Base-by-base conservation (phyloP, 805 yeast species). In the Peterozyma toletana region DNA sequence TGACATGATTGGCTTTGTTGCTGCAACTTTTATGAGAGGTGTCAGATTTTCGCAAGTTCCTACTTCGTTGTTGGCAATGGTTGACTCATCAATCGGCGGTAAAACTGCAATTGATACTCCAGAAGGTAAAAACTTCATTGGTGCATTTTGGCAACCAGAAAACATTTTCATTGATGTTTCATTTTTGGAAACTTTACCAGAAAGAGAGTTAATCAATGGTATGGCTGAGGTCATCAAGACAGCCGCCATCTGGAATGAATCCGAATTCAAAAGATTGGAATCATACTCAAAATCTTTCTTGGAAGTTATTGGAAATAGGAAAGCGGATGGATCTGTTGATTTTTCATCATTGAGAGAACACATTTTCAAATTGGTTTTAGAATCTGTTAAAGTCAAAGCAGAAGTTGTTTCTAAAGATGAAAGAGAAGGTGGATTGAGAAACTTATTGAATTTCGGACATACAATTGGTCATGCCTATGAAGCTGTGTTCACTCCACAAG, bases 1-100 rank as follows among this genome's bases (percentile, higher is more conserved):
- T 48, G 99, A 93, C 60, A 91, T 93, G 99, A 86, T 91, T 52
- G 99, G 99, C 3, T 93, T 80, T 60, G 98, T 93, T 36, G 99
- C 99, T n/a, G 91, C 99, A 30, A 93, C 99, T 2, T 93, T 93
- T 63, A 93, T 93, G 99, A 78, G 99, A 60, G 99, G 99, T 45
- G 95, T 93, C 9, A 75, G 96, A 50, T 88, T 89, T 45, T 82
- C 89, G 37, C 99, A 93, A 63, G 74, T 93, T 29, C 99, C 99
- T 44, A 93, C 99, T 6, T 86, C 96, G 31, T 66, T 93, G 50
- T 73, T 93, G 50, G 83, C 99, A 9, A 93, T 93, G 99, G 99
- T 93, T 31, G 99, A 93, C 63, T 89, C 97, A 10, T 87, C 97
- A 4, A 88, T 93, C 53, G 99, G 99, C 47, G 99, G 99, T 36